These are phyloP conservation scores for Cynara cardunculus DNA, from an alignment of 129 eudicot species.

Conservation along the genomic window DNA sequence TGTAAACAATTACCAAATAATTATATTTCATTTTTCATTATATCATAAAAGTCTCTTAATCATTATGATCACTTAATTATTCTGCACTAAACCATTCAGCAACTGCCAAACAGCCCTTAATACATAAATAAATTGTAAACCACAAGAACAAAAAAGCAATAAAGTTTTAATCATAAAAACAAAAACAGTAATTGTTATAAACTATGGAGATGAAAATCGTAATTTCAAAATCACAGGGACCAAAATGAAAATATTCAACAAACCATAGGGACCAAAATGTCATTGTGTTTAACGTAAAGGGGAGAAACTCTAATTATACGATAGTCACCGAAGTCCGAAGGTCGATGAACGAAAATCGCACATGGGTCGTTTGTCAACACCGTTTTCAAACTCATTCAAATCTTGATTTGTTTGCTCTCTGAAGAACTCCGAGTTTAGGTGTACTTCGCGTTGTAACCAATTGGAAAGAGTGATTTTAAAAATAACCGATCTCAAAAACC, in stretches of 20 bases:
- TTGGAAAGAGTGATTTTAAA: neutral
- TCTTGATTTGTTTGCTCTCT: constrained; percentile 5
- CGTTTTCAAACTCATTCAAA: constrained; percentile 13
- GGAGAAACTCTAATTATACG: neutral
- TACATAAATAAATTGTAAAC: no score
- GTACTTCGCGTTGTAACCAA: constrained; percentile 5
- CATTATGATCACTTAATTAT: no score
- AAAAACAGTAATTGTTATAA: no score
- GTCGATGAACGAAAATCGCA: constrained; percentile 4
- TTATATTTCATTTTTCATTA: no score
- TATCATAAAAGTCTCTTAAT: no score
- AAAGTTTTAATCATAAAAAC: no score
- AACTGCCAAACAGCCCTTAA: no score
- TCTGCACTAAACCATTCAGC: no score
- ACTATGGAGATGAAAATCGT: no score
- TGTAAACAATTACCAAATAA: neutral
- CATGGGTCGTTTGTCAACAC: constrained; percentile 15
- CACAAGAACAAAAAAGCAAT: no score
- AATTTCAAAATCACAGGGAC: no score
- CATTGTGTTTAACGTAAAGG: neutral
- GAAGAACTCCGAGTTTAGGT: neutral
- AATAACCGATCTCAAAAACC: constrained; percentile 10
- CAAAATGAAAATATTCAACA: no score
- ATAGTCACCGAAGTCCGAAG: constrained; percentile 5
- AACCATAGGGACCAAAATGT: neutral